Conservation (phyloP, 1,139 yeast species). For the Debaryomyces fabryi region DNA sequence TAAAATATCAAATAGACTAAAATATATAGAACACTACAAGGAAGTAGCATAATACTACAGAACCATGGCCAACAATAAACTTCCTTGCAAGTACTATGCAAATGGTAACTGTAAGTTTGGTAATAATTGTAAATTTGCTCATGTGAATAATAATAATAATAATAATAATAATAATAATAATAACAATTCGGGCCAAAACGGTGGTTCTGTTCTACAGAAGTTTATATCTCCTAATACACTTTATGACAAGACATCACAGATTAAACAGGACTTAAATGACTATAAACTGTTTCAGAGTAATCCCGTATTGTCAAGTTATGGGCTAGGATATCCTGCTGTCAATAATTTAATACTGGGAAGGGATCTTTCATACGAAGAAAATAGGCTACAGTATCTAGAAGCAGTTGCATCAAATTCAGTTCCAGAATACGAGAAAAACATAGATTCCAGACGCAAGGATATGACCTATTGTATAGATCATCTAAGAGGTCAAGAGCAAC, state of each 20-base stretch:
- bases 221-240: conserved; percentile 15
- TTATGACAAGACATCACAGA: conserved; percentile 15
- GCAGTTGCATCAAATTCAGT: conserved; percentile 41
- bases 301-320: conserved; percentile 30
- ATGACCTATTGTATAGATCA: conserved; percentile 47
- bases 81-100: conserved; percentile 22
- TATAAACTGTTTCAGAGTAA: conserved; percentile 15
- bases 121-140: conserved; percentile 24
- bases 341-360: conserved; percentile 48
- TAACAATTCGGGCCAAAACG: not conserved
- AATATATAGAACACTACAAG: not conserved
- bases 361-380: conserved; percentile 62
- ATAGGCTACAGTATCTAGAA: conserved; percentile 48
- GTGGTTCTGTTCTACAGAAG: conserved; percentile 8
- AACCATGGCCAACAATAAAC: conserved; percentile 9
- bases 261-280: conserved; percentile 20
- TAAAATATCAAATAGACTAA: not conserved
- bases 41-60: not conserved
- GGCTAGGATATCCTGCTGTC: conserved; percentile 29
- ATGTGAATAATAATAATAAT: conserved; percentile 14
- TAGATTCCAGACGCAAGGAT: conserved; percentile 47
- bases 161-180: conserved; percentile 3
- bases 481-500: conserved; percentile 41
- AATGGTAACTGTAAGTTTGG: conserved; percentile 29
- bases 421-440: conserved; percentile 40